phyloP scores from a whole-genome alignment of 352 stramenopile genomes.

The Globisporangium viniferum region DNA sequence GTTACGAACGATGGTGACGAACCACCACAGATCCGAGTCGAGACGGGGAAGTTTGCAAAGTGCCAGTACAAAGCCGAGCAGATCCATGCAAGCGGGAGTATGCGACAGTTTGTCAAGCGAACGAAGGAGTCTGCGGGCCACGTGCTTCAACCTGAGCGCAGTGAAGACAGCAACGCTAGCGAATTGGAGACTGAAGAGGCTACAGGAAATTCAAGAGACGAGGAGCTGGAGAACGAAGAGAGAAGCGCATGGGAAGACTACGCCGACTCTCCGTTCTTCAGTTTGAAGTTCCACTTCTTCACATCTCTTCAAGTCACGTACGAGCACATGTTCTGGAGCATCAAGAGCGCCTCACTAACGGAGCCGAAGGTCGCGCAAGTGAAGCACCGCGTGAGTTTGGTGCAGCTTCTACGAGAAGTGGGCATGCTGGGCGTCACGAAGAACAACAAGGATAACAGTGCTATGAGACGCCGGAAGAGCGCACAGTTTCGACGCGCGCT shows the following conservation, averaged over 20 bases:
- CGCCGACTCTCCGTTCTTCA: slow-evolving; percentile 62
- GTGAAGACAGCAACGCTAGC: not conserved
- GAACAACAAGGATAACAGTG: slow-evolving; percentile 25
- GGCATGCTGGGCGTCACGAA: slow-evolving; percentile 44
- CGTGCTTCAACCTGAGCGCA: slow-evolving; percentile 8
- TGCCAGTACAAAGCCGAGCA: slow-evolving; percentile 62
- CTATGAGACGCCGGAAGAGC: slow-evolving; percentile 11
- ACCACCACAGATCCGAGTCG: slow-evolving; percentile 42
- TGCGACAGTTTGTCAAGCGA: slow-evolving; percentile 46
- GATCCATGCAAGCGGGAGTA: slow-evolving; percentile 42
- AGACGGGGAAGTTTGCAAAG: slow-evolving; percentile 68
- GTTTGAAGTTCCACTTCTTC: slow-evolving; percentile 66
- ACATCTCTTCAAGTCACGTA: slow-evolving; percentile 69
- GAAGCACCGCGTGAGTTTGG: slow-evolving; percentile 59
- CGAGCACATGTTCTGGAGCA: slow-evolving; percentile 70
- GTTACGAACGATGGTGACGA: slow-evolving; percentile 38
- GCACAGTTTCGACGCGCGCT: not conserved
- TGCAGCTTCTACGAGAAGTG: slow-evolving; percentile 62
- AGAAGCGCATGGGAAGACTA: slow-evolving; percentile 55
- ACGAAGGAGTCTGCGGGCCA: slow-evolving; percentile 25
- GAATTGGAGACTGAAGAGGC: not conserved
- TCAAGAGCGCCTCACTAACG: slow-evolving; percentile 60
- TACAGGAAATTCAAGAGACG: no score
- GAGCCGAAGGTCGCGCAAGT: slow-evolving; percentile 58
- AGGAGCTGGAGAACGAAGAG: not conserved